Percentiles rank a stretch among this genome's conserved stretches.
Conservation (phyloP, 441 rosid species). For the Mallotus repandus region DNA sequence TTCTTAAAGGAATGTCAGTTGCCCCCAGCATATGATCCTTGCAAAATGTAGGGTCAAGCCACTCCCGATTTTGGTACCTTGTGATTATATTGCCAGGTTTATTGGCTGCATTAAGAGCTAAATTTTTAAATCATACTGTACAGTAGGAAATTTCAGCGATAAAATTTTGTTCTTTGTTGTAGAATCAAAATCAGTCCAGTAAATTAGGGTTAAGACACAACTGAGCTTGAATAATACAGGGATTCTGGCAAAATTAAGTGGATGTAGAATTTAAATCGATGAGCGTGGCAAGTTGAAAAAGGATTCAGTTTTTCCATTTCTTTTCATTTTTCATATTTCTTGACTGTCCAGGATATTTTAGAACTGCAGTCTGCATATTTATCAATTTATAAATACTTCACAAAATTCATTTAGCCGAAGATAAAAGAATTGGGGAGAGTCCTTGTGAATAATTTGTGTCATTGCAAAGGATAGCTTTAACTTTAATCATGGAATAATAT, state of each 20-base stretch:
- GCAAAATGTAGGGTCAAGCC: slow-evolving; percentile 5
- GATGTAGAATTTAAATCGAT: neutral
- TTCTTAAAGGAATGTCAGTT: slow-evolving; percentile 26
- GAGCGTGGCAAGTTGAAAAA: neutral
- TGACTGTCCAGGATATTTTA: too few species aligned
- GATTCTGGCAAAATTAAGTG: neutral
- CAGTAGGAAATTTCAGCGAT: neutral
- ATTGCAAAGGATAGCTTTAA: neutral
- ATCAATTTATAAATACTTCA: too few species aligned
- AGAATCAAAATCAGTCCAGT: neutral
- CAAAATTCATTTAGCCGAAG: too few species aligned
- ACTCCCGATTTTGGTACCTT: neutral
- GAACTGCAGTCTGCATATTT: too few species aligned
- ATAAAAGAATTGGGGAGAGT: too few species aligned
- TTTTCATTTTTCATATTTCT: neutral
- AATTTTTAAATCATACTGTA: slow-evolving; percentile 2
- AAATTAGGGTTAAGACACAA: neutral
- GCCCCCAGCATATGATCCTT: neutral
- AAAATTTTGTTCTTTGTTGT: neutral
- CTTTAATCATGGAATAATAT: neutral
- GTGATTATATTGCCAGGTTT: neutral
- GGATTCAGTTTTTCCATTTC: too few species aligned
- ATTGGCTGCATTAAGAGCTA: neutral
- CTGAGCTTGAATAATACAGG: neutral
- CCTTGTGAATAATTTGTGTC: too few species aligned